Conservation (phyloP, 805 yeast genomes). For the Candida ortonii region DNA sequence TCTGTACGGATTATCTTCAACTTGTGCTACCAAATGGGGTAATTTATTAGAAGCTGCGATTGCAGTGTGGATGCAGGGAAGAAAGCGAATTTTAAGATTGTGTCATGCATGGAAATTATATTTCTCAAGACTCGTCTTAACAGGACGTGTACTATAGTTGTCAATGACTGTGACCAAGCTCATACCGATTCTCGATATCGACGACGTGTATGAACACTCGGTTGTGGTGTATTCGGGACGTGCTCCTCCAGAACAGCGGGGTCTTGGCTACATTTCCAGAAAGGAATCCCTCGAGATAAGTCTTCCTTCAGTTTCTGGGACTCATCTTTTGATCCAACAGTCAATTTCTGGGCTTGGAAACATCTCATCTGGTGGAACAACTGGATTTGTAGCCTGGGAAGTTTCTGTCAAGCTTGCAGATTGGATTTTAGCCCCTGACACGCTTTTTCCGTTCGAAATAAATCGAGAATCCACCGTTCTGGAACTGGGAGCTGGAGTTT, state of each 20-base stretch:
- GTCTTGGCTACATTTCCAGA: slow-evolving; percentile 27
- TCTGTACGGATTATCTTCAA: too few relatives aligned
- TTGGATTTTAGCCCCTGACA: slow-evolving; percentile 43
- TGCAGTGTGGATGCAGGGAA: too few relatives aligned
- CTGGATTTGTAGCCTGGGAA: slow-evolving; percentile 67
- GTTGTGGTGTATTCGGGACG: slow-evolving; percentile 24
- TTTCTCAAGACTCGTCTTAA: too few relatives aligned
- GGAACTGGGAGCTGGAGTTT: slow-evolving; percentile 63
- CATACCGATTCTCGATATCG: too few relatives aligned
- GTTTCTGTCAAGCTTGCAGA: slow-evolving; percentile 46
- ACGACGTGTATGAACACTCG: slow-evolving; percentile 26
- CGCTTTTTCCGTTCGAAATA: slow-evolving; percentile 29
- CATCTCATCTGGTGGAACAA: slow-evolving; percentile 41
- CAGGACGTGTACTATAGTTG: neutral
- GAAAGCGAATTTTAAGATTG: too few relatives aligned
- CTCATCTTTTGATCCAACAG: slow-evolving; percentile 31
- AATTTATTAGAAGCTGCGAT: too few relatives aligned
- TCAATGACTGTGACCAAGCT: too few relatives aligned
- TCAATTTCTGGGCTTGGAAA: slow-evolving; percentile 32
- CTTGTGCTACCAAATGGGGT: too few relatives aligned
- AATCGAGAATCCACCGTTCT: slow-evolving; percentile 35
- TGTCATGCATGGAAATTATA: too few relatives aligned
- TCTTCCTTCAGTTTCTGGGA: slow-evolving; percentile 15
- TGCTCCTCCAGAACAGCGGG: slow-evolving; percentile 13
- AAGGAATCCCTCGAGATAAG: slow-evolving; percentile 15